Conservation (phyloP, 176 grass and related monocot genomes). For the Thalia dealbata region DNA sequence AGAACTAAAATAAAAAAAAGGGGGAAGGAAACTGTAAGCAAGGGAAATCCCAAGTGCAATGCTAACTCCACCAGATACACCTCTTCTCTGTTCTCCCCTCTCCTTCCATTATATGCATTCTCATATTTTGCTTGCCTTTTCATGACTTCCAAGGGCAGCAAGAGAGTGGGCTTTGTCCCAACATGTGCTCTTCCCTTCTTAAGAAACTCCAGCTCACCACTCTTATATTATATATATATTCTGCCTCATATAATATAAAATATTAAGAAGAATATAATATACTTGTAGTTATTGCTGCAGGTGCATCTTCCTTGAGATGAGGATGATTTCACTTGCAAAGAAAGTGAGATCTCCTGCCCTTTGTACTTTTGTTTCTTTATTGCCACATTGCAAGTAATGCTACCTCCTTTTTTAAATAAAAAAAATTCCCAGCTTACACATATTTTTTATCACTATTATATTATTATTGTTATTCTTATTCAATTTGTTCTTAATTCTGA, state of each 20-base stretch:
- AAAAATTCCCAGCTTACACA: too few species aligned
- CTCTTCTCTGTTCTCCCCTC: not conserved
- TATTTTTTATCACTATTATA: too few species aligned
- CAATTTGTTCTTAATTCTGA: not conserved
- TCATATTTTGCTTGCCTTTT: not conserved
- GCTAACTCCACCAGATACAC: not conserved
- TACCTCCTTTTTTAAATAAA: not conserved
- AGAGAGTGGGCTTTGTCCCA: not conserved
- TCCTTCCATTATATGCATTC: not conserved
- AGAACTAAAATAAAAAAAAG: too few species aligned
- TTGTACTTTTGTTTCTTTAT: not conserved
- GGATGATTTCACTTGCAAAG: not conserved
- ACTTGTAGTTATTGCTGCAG: not conserved
- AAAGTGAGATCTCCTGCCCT: not conserved
- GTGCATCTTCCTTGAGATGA: slow-evolving; percentile 1
- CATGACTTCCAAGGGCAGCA: not conserved
- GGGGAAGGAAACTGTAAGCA: too few species aligned
- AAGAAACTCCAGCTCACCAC: not conserved
- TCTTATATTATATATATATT: not conserved
- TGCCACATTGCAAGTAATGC: not conserved
- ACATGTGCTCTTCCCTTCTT: not conserved
- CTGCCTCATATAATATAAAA: too few species aligned
- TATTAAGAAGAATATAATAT: too few species aligned
- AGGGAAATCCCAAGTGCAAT: not conserved
- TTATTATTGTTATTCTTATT: too few species aligned